Conservation (phyloP, 192 early-diverging fungal genomes). For the Coemansia sp. region DNA sequence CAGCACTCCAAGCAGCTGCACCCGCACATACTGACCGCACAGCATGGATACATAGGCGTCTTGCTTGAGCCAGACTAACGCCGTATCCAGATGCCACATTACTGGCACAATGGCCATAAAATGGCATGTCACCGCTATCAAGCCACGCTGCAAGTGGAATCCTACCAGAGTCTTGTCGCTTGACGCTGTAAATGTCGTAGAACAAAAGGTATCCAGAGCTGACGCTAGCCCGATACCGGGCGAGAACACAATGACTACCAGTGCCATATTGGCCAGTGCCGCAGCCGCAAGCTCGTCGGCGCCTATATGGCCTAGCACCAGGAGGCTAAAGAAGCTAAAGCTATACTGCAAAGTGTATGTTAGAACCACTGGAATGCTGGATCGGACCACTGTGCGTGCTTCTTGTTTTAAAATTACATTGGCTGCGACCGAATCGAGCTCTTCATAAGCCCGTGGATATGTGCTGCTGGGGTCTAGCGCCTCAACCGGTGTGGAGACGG, state of each 20-base stretch:
- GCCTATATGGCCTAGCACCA: slow-evolving; percentile 65
- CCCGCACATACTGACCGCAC: slow-evolving; percentile 67
- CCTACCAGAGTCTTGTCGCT: slow-evolving; percentile 65
- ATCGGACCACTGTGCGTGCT: slow-evolving; percentile 11
- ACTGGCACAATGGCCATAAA: slow-evolving; percentile 69
- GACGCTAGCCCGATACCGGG: slow-evolving; percentile 67
- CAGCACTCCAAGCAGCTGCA: slow-evolving; percentile 68
- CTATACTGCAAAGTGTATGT: slow-evolving; percentile 67
- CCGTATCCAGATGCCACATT: slow-evolving; percentile 67
- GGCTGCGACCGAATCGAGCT: slow-evolving; percentile 21
- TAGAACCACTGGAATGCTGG: slow-evolving; percentile 28
- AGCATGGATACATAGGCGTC: slow-evolving; percentile 65
- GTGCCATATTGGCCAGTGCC: slow-evolving; percentile 71
- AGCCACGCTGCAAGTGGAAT: slow-evolving; percentile 74
- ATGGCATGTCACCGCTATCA: slow-evolving; percentile 70
- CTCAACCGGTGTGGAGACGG: slow-evolving; percentile 6
- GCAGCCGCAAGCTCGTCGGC: slow-evolving; percentile 67
- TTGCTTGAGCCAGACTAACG: slow-evolving; percentile 75
- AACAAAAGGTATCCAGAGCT: slow-evolving; percentile 75
- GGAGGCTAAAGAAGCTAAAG: slow-evolving; percentile 61
- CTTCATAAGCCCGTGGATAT: neutral
- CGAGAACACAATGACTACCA: slow-evolving; percentile 65
- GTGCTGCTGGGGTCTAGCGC: slow-evolving; percentile 18
- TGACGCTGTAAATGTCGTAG: slow-evolving; percentile 68
- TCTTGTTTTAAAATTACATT: slow-evolving; percentile 24